Evolutionary conservation across 352 stramenopile genomes (phyloP), one percentile per base, ranked within the genome.

Genomic region (Elongisporangium senticosum): DNA sequence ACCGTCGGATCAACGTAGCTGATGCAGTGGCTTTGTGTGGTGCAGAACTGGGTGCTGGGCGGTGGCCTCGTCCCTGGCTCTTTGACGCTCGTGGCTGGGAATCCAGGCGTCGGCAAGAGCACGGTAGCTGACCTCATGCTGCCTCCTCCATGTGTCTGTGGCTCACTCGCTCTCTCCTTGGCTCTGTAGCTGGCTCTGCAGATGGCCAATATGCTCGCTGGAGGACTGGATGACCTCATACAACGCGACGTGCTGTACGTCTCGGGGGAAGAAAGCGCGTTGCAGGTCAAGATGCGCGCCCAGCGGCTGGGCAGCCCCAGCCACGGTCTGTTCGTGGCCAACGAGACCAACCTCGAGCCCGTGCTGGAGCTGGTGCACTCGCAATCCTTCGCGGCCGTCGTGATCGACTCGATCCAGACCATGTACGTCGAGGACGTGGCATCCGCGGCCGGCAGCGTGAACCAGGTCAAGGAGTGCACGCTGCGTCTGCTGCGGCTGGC

Each of bases 401-500:
- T 99, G 22, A 80, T 99, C 43, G 96, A 99, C 63, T 98, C 90
- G 11, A 98, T 99, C 66, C 96, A 99, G 79, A 99, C 96, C 2
- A 89, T 99, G 52, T 91, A 93, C 54, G 96, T 86, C 39, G 77
- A 90, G 47, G 84, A 97, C 19, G 88, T 94, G 20, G 65, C 75
- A 2, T 90, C 79, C 13, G 68, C 86, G 17, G 84, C 95, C 7
- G 85, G 85, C 7, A 95, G 79, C 0, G 91, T 98, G 19, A 97
- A 83, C 51, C 95, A 98, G 72, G 93, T 98, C 40, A 95, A 97
- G 54, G 96, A 98, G 73, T 98, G 89, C 68, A 97, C 96, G 23
- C 78, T 93, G 51, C 82, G 96, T 14, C 79, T 99, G 21, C 67
- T 99, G 48, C 82, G 93, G 5, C 71, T 98, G 11, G 95, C 96